phyloP scores from a whole-genome alignment of 2,329 filamentous ascomycete species.

The Neonectria coccinea region DNA sequence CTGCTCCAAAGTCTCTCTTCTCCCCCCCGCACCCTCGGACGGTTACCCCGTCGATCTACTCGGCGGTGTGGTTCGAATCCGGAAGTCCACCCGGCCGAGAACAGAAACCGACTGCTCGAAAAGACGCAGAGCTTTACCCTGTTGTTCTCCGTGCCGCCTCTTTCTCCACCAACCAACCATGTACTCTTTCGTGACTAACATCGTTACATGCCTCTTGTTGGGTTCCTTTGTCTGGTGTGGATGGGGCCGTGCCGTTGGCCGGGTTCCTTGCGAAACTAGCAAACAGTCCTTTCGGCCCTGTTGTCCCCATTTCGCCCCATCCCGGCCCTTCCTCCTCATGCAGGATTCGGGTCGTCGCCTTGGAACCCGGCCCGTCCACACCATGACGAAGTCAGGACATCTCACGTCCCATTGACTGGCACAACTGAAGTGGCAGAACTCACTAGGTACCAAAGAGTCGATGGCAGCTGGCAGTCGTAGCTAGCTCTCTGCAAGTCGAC shows the following conservation, averaged over 20 bases:
- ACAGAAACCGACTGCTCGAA: not conserved
- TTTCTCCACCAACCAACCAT: no score
- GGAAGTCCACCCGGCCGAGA: constrained; percentile 35
- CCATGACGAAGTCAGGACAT: not conserved
- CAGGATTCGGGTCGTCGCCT: constrained; percentile 39
- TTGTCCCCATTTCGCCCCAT: constrained; percentile 32
- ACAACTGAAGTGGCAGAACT: not conserved
- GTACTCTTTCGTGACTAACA: not conserved
- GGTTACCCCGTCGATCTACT: constrained; percentile 39
- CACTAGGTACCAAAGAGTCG: not conserved
- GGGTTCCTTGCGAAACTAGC: constrained; percentile 9
- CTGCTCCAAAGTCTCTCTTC: not conserved
- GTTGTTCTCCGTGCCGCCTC: no score
- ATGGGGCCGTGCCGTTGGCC: not conserved
- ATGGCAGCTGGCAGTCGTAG: not conserved
- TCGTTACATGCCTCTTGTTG: not conserved
- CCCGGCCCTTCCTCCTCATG: constrained; percentile 11
- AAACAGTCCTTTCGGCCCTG: constrained; percentile 30
- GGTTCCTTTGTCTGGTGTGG: constrained; percentile 16
- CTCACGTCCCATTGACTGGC: not conserved
- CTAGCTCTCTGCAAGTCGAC: constrained; percentile 1
- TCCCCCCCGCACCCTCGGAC: constrained; percentile 18
- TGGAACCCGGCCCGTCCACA: constrained; percentile 31
- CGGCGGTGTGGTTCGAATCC: constrained; percentile 43
- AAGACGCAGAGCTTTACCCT: not conserved